Base-by-base conservation (phyloP, 1,284 basidiomycete genomes). In the Moesziomyces sp. region DNA sequence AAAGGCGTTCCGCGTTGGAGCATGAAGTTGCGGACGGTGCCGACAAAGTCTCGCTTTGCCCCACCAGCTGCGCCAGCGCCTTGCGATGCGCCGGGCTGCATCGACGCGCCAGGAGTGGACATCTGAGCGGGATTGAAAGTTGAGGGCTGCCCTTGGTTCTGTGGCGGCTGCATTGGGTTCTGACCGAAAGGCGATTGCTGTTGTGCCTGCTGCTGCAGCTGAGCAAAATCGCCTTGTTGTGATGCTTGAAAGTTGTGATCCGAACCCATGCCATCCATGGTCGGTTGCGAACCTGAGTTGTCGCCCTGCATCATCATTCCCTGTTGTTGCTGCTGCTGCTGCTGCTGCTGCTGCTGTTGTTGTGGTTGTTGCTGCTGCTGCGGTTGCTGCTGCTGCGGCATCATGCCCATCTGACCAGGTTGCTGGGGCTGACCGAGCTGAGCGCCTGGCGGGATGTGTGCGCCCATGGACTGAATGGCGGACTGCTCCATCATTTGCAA, bases 21-120 rank as follows among this genome's bases (percentile, higher is more conserved):
- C 76, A 81, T 74, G 43, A 82, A 82, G 44, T 70, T 56, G 26
- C 71, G 71, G n/a, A 82, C 78, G 6, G 75, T 74, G 18, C 65
- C 69, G 38, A 77, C 47, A 54, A 82, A 79, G 47, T 79, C 78
- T n/a, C 68, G 67, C 44, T 75, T 75, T 24, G 58, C 54, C 13
- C 46, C 45, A 13, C 23, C 57, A 24, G 61, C 49, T 2, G 58
- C 45, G 11, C 23, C 48, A 24, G 47, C n/a, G n/a, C 30, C 52
- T 24, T 47, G 56, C 44, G 44, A 52, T 24, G 47, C 55, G 7
- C 47, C 40, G 6, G 49, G 51, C 42, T 65, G 64, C 34, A 58
- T 28, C 2, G 64, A 67, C 3, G 59, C 49, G 42, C 58, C 58
- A 14, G 58, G 51, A n/a, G 55, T 59, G n/a, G 58, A 50, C 40